phyloP scores from a whole-genome alignment of 2,329 filamentous ascomycete genomes.

The Xylaria sp. region DNA sequence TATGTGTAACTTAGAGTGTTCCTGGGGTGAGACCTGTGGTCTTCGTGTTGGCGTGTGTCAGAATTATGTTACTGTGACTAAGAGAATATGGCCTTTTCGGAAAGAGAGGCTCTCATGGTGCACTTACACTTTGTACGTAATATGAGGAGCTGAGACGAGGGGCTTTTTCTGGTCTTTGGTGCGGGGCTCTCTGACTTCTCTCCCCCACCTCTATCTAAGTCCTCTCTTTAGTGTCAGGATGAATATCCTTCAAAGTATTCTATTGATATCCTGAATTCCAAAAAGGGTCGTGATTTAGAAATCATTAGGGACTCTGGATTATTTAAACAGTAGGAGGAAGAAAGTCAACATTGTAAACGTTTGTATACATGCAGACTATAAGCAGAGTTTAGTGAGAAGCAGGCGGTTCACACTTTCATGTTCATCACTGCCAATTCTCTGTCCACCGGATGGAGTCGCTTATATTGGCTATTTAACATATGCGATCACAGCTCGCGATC shows the following conservation, averaged over 20 bases:
- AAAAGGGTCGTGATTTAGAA: background rate
- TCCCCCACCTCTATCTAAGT: slow-evolving; percentile 1
- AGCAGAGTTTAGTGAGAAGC: too few species aligned
- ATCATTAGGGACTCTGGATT: too few species aligned
- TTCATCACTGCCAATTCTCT: too few species aligned
- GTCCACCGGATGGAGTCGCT: too few species aligned
- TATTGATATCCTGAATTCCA: background rate
- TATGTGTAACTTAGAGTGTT: background rate
- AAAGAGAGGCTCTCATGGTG: background rate
- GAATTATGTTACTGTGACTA: slow-evolving; percentile 26
- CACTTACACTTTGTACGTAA: slow-evolving; percentile 7
- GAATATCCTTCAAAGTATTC: too few species aligned
- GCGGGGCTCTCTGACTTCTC: slow-evolving; percentile 22
- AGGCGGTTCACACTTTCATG: too few species aligned
- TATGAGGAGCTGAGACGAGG: slow-evolving; percentile 21
- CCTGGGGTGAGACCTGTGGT: background rate
- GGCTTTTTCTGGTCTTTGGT: slow-evolving; percentile 16
- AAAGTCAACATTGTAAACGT: too few species aligned
- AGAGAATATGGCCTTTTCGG: slow-evolving; percentile 8
- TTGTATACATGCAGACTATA: too few species aligned
- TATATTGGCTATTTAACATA: too few species aligned
- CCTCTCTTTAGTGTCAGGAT: background rate
- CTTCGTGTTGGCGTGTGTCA: slow-evolving; percentile 24
- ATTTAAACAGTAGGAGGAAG: too few species aligned
- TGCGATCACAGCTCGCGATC: too few species aligned